Percentiles rank a stretch among this genome's conserved stretches.
These are phyloP conservation scores for Sclerotinia glacialis DNA, from an alignment of 2,329 filamentous ascomycete species.

Conservation along the genomic window DNA sequence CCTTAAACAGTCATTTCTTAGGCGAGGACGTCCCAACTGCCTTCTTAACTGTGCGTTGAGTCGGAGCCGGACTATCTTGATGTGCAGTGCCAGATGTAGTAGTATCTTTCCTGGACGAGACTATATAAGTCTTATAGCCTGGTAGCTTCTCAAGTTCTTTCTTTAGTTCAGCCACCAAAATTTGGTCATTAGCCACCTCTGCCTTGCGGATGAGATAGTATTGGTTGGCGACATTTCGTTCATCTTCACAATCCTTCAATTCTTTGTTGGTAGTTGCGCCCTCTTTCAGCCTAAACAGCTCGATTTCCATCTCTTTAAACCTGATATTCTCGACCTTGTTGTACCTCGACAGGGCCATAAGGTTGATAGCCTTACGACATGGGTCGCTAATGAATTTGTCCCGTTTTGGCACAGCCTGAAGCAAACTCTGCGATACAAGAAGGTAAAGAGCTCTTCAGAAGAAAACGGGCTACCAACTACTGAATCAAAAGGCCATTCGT, in stretches of 20 bases:
- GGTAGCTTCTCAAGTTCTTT: neutral
- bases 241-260: neutral
- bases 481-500: neutral
- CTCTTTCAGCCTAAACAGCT: neutral
- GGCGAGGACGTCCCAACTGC: neutral
- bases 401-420: conserved; percentile 24
- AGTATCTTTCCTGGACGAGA: neutral
- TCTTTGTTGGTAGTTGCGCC: neutral
- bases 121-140: neutral
- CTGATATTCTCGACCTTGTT: conserved; percentile 23
- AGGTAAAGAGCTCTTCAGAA: neutral
- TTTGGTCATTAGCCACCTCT: neutral
- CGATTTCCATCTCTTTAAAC: neutral
- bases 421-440: neutral
- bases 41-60: neutral
- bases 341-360: conserved; percentile 22
- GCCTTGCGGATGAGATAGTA: neutral
- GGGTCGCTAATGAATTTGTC: conserved; percentile 25
- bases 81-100: neutral
- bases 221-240: neutral
- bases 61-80: neutral
- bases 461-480: neutral
- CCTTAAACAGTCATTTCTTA: neutral
- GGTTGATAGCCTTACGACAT: conserved; percentile 26
- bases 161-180: neutral